phyloP scores from a whole-genome alignment of 2,329 filamentous ascomycete species.

The Raffaelea ambrosiae region DNA sequence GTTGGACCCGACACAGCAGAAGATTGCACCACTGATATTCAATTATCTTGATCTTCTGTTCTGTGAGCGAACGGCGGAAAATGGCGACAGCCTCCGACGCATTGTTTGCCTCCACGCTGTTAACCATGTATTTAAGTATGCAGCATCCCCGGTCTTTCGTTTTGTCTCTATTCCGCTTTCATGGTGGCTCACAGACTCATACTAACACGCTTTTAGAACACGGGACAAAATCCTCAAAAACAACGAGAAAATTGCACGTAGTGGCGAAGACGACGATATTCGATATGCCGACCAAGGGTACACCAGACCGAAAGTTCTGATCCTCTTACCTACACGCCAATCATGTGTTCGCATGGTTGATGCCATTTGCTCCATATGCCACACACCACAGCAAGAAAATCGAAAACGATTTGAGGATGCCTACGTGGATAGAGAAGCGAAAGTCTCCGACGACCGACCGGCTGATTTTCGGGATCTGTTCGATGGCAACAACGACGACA shows the following conservation, averaged over 20 bases:
- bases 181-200: background rate
- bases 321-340: slow-evolving; percentile 82
- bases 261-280: slow-evolving; percentile 51
- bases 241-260: slow-evolving; percentile 66
- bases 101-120: slow-evolving; percentile 74
- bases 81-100: slow-evolving; percentile 60
- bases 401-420: slow-evolving; percentile 83
- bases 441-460: slow-evolving; percentile 49
- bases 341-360: slow-evolving; percentile 74
- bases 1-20: slow-evolving; percentile 55
- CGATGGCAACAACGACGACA: slow-evolving; percentile 91
- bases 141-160: background rate
- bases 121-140: slow-evolving; percentile 83
- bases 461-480: slow-evolving; percentile 86
- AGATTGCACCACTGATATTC: slow-evolving; percentile 65
- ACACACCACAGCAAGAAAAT: slow-evolving; percentile 90
- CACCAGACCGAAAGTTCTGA: slow-evolving; percentile 85
- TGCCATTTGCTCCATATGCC: slow-evolving; percentile 64
- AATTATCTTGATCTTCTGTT: slow-evolving; percentile 75
- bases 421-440: slow-evolving; percentile 60
- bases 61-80: slow-evolving; percentile 60
- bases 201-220: slow-evolving; percentile 41
- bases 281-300: slow-evolving; percentile 91
- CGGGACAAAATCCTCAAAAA: slow-evolving; percentile 89
- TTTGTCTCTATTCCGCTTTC: slow-evolving; percentile 7